Evolutionary conservation across 2,329 filamentous ascomycete genomes (phyloP).

Genomic region (Neurospora crassa): DNA sequence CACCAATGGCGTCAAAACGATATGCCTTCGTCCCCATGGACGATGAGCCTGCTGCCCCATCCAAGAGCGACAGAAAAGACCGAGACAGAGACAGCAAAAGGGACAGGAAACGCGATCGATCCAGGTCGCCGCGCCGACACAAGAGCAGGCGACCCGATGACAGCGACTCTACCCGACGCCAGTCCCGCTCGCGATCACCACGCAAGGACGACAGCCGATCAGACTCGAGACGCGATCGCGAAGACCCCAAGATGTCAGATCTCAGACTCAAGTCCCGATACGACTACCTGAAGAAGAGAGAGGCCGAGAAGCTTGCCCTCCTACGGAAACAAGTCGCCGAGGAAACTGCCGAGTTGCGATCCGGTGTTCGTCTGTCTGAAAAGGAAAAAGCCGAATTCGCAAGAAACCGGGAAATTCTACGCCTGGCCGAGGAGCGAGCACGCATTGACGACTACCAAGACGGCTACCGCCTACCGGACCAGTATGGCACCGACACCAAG

Average conservation of each 20-base stretch:
- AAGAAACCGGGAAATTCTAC: constrained; percentile 73
- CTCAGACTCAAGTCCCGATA: constrained; percentile 77
- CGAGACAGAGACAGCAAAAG: constrained; percentile 34
- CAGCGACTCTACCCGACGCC: constrained; percentile 20
- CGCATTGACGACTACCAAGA: constrained; percentile 86
- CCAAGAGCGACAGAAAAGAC: constrained; percentile 27
- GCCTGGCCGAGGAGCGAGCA: constrained; percentile 73
- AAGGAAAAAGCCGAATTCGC: constrained; percentile 81
- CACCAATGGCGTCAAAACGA: constrained; percentile 38
- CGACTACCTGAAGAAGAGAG: constrained; percentile 88
- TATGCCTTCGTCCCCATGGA: constrained; percentile 62
- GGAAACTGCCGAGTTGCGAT: constrained; percentile 71
- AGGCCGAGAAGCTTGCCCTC: constrained; percentile 76
- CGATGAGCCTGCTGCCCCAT: constrained; percentile 43
- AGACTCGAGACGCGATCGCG: constrained; percentile 44
- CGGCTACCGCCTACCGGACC: constrained; percentile 87
- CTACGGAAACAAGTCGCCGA: constrained; percentile 83
- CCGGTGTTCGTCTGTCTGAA: constrained; percentile 64
- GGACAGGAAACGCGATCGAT: constrained; percentile 23
- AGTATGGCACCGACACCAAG: constrained; percentile 83
- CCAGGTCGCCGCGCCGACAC: constrained; percentile 19
- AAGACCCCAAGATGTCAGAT: constrained; percentile 66
- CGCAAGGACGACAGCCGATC: constrained; percentile 37
- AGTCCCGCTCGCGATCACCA: constrained; percentile 25
- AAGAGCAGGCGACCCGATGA: constrained; percentile 25